Evolutionary conservation across 2,329 filamentous ascomycete species (phyloP).

Genomic region (Hymenoscyphus albidus): DNA sequence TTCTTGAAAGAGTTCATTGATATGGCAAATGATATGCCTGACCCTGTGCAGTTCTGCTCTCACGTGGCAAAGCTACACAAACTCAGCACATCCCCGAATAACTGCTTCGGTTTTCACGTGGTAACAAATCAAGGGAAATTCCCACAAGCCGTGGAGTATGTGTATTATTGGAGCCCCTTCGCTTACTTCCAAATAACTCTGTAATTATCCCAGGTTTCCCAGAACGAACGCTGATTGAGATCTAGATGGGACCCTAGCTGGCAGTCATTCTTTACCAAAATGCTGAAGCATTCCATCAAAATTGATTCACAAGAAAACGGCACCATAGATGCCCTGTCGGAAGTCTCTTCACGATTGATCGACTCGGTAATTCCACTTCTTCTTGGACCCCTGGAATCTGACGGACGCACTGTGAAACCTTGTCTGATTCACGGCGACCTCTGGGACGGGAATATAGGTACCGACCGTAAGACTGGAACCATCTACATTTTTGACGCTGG

Average conservation of each 20-base stretch:
- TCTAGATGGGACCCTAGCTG: conserved; percentile 36
- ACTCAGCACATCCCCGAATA: conserved; percentile 23
- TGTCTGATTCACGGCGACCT: conserved; percentile 26
- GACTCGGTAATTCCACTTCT: conserved; percentile 14
- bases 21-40: conserved; percentile 22
- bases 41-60: conserved; percentile 23
- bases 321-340: conserved; percentile 9
- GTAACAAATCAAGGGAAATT: conserved; percentile 28
- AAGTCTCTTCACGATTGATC: background rate
- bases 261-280: conserved; percentile 35
- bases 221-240: background rate
- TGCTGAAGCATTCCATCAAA: conserved; percentile 5
- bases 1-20: conserved; percentile 29
- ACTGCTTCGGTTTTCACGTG: conserved; percentile 32
- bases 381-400: conserved; percentile 16
- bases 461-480: conserved; percentile 15
- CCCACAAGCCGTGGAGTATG: conserved; percentile 15
- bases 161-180: no score
- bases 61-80: conserved; percentile 28
- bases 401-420: conserved; percentile 24
- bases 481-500: conserved; percentile 21
- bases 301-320: conserved; percentile 13
- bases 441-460: conserved; percentile 22
- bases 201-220: background rate
- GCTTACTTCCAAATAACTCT: no score